phyloP scores from a whole-genome alignment of 148 eudicot genomes.

The Silene conica region DNA sequence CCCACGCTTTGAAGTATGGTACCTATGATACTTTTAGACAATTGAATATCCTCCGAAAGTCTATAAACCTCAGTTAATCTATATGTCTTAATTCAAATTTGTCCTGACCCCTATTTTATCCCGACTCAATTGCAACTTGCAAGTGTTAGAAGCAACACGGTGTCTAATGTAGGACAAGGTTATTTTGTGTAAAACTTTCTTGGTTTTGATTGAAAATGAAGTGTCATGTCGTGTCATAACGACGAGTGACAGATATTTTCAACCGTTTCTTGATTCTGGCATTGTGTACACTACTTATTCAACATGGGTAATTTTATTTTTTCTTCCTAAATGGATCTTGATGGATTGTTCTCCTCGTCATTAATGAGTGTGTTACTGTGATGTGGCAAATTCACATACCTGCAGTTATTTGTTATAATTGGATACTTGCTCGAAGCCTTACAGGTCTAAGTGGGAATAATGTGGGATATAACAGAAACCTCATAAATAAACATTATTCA shows the following conservation, averaged over 20 bases:
- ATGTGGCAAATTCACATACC: background rate
- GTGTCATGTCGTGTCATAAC: too few species aligned
- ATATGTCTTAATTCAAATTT: background rate
- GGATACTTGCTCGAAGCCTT: background rate
- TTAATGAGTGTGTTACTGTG: background rate
- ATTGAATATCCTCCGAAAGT: background rate
- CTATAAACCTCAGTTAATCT: background rate
- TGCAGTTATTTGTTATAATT: slow-evolving; percentile 1
- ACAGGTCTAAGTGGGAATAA: too few species aligned
- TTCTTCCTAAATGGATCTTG: background rate
- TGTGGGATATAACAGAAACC: background rate
- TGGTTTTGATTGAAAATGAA: too few species aligned
- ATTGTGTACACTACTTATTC: background rate
- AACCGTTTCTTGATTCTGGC: too few species aligned
- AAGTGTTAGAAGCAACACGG: too few species aligned
- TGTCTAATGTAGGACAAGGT: too few species aligned
- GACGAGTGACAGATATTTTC: too few species aligned
- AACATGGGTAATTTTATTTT: background rate
- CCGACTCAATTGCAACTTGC: too few species aligned
- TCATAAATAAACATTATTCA: background rate
- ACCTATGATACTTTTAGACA: slow-evolving; percentile 1
- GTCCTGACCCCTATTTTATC: background rate
- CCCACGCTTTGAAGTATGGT: background rate
- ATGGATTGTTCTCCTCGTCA: slow-evolving; percentile 7
- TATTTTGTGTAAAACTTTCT: too few species aligned